Evolutionary conservation across 2,329 filamentous ascomycete species (phyloP).

Genomic region (Trichoderma sp.): DNA sequence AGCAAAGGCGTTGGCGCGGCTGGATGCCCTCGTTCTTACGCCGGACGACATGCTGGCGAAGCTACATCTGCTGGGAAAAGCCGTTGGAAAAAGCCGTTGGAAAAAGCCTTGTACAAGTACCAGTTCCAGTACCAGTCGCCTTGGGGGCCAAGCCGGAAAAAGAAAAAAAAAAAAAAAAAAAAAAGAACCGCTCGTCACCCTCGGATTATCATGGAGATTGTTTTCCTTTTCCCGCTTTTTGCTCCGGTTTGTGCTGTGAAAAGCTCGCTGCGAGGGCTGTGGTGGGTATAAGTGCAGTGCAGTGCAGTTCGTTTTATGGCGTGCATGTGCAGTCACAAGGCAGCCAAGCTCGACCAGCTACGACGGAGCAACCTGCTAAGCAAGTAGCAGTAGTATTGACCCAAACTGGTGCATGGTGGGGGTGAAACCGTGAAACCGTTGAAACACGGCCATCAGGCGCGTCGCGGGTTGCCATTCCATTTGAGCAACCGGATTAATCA

Average conservation of each 20-base stretch:
- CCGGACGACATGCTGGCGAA: conserved; percentile 41
- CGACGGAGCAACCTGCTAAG: background rate
- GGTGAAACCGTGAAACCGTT: too few species aligned
- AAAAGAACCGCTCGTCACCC: background rate
- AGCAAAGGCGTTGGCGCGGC: conserved; percentile 40
- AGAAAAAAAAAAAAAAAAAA: too few species aligned
- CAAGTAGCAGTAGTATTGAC: too few species aligned
- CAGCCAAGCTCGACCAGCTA: background rate
- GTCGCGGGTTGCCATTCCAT: conserved; percentile 13
- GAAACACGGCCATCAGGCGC: conserved; percentile 8
- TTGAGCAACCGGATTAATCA: conserved; percentile 15
- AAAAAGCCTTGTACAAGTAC: too few species aligned
- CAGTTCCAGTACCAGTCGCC: background rate
- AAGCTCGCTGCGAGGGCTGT: background rate
- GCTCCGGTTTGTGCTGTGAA: too few species aligned
- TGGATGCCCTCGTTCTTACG: conserved; percentile 39
- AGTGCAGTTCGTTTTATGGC: background rate
- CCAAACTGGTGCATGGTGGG: conserved; percentile 9
- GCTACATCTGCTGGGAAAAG: conserved; percentile 34
- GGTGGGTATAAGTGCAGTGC: background rate
- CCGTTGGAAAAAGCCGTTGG: too few species aligned
- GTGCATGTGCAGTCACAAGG: background rate
- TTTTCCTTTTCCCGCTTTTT: background rate
- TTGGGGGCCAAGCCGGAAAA: background rate
- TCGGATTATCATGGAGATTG: background rate